phyloP scores from a whole-genome alignment of 805 yeast genomes.

The Yarrowia sp. region DNA sequence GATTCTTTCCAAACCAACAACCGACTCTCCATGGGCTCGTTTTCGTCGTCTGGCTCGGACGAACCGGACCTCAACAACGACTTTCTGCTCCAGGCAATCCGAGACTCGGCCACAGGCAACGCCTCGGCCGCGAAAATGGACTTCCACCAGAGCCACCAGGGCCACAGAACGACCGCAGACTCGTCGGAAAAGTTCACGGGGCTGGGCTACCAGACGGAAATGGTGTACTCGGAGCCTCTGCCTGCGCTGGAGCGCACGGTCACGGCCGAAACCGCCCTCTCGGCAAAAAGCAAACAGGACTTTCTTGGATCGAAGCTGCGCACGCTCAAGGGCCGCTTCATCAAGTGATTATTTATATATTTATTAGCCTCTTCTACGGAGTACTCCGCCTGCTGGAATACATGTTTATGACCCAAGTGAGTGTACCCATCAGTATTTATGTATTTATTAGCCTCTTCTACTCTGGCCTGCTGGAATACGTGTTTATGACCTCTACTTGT shows the following conservation, averaged over 20 bases:
- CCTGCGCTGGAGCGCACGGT: background rate
- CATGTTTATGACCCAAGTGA: too few species aligned
- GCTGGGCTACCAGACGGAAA: background rate
- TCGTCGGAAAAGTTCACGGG: conserved; percentile 3
- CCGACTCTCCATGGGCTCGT: background rate
- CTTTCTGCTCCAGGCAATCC: conserved; percentile 7
- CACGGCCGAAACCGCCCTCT: background rate
- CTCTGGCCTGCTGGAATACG: too few species aligned
- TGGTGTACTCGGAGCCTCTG: background rate
- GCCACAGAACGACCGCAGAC: conserved; percentile 1
- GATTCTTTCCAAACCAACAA: background rate
- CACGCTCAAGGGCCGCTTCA: background rate
- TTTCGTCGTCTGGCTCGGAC: conserved; percentile 5
- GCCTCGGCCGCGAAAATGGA: background rate
- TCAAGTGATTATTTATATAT: conserved; percentile 15
- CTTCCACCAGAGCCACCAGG: conserved; percentile 8
- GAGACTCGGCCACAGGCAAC: background rate
- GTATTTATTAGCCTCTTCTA: too few species aligned
- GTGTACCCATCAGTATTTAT: too few species aligned
- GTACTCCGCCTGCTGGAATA: too few species aligned
- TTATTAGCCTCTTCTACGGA: background rate
- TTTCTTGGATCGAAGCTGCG: background rate
- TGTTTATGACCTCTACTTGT: too few species aligned
- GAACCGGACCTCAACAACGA: conserved; percentile 2
- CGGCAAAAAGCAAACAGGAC: background rate